Conservation (phyloP, 345 rosid genomes). For the Mercurialis annua region DNA sequence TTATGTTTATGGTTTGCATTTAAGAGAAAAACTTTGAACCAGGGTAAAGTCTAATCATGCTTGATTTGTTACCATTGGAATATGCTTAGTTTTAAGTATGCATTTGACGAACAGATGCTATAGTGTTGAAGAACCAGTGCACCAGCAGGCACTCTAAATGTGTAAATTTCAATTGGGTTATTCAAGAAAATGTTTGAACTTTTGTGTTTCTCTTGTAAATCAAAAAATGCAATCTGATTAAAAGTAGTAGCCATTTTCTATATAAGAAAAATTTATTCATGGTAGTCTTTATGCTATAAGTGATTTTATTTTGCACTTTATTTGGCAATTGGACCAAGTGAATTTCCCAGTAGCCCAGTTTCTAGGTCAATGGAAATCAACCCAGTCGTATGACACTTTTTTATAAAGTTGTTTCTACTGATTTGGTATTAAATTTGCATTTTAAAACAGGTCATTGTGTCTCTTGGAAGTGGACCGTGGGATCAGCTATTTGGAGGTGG, state of each 20-base stretch:
- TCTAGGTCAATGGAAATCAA: constrained; percentile 4
- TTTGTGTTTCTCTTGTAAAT: not conserved
- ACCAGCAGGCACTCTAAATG: not conserved
- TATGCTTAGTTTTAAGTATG: not conserved
- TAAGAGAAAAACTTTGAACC: not conserved
- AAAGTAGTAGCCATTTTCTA: not conserved
- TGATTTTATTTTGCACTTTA: not conserved
- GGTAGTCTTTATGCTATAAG: not conserved
- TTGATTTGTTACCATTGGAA: not conserved
- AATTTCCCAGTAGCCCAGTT: not conserved
- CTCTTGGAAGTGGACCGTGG: constrained; percentile 78
- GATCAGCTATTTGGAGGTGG: constrained; percentile 84
- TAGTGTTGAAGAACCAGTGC: not conserved
- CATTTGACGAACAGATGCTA: not conserved
- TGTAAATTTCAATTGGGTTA: not conserved
- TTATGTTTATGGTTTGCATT: not conserved
- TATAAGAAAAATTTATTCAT: not conserved
- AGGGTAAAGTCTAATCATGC: not conserved
- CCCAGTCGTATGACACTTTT: not conserved
- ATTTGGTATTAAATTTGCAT: constrained; percentile 11
- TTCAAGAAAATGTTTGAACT: not conserved
- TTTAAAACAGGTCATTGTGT: constrained; percentile 56
- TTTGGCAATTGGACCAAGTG: not conserved
- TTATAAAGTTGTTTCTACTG: constrained; percentile 6
- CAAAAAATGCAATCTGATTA: not conserved